Base-by-base conservation (phyloP, 139 green algal species). In the Chlorella sp. region DNA sequence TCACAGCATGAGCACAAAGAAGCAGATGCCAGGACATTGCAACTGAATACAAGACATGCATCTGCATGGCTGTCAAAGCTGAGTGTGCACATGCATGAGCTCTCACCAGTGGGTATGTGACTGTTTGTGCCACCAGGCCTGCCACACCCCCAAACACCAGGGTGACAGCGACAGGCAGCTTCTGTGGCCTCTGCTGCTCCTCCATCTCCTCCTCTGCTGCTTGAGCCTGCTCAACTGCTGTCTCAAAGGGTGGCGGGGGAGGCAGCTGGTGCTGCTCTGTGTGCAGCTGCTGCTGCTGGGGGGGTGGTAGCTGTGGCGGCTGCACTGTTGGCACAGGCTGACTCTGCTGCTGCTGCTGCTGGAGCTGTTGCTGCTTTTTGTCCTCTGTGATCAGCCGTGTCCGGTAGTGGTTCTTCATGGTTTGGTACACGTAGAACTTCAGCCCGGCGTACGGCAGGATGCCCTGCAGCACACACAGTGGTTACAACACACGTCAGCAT, bases 371-470 rank as follows among this genome's bases (percentile, higher is more conserved):
- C 69, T 42, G 60, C 49, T 60, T 35, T 17, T 30, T 17, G n/a
- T 17, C 35, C 35, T 35, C 5, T 72, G 23, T 2, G 29, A 34
- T 42, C 66, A 34, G 42, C 49, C 17, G 10, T 78, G 62, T n/a
- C 62, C 34, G n/a, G 71, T 86, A 87, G 31, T 77, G 42, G 63
- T 85, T 72, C 67, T 98, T 97, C 64, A 97, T 42, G 33, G 78
- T 77, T 75, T 96, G 91, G 78, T 97, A 98, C 2, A 93, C 75
- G 49, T 88, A 97, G 71, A 98, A 98, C 68, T 80, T 81, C 31
- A 97, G 75, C 2, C 94, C 94, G 0, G 94, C 90, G 74, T 98
- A 98, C 0, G 93, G 93, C 62, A 98, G 69, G 74, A 98, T 98
- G 33, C 93, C 93, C 31, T 88, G 74, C 67, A 98, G 62, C 0